Conservation (phyloP, 352 stramenopile genomes). For the Paralagenidium karlingii region DNA sequence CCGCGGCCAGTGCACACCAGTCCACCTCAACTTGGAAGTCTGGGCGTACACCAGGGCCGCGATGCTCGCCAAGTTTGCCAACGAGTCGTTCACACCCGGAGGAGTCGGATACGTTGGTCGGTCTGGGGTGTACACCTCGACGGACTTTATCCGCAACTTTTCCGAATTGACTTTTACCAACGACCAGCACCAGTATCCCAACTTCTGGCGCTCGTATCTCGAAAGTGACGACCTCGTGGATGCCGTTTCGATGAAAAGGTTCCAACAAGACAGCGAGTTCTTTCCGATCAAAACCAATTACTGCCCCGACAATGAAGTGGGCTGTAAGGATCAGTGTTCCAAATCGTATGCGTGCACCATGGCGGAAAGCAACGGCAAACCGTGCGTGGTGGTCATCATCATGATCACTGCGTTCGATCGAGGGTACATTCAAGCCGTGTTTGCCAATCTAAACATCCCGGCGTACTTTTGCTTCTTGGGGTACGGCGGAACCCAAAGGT, state of each 20-base stretch:
- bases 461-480: constrained; percentile 61
- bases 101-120: constrained; percentile 17
- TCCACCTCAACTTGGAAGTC: constrained; percentile 34
- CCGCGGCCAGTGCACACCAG: constrained; percentile 22
- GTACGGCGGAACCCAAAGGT: constrained; percentile 18
- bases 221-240: constrained; percentile 21
- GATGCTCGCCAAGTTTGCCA: constrained; percentile 20
- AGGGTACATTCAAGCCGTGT: constrained; percentile 23
- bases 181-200: no score
- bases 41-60: constrained; percentile 18
- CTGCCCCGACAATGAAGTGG: constrained; percentile 15
- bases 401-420: constrained; percentile 27
- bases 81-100: no score
- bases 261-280: constrained; percentile 7
- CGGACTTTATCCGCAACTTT: constrained; percentile 16
- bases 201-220: constrained; percentile 45
- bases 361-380: constrained; percentile 11
- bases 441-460: constrained; percentile 31
- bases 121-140: constrained; percentile 23
- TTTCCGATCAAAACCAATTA: constrained; percentile 8
- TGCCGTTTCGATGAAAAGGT: no score
- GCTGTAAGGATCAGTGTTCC: constrained; percentile 30
- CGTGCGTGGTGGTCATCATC: constrained; percentile 26
- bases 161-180: constrained; percentile 13
- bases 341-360: constrained; percentile 24